Evolutionary conservation across 306 rosid genomes (phyloP), one percentile per base, ranked within the genome.

Genomic region (Citrullus colocynthis): DNA sequence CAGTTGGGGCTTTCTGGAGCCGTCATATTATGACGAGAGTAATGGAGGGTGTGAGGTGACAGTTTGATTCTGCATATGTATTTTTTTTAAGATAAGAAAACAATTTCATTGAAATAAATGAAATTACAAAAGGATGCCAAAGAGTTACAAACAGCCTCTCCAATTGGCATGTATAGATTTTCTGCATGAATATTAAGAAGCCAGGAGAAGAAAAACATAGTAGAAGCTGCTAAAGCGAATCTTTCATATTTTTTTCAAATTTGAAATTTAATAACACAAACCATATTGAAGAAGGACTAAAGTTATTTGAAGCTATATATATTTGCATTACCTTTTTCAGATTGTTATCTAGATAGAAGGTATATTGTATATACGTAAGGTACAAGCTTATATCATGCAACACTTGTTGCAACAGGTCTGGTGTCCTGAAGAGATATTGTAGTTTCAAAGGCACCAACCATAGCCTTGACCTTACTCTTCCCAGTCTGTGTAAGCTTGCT

Each of bases 381-480:
- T n/a, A 70, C 21, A 39, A 24, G 28, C 28, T 24, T 24, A 24
- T 24, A 24, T 24, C 28, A 24, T 24, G 28, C 28, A 24, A 79
- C 81, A 66, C 80, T 78, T 66, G 78, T 81, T 66, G 82, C 85
- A 3, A 80, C 16, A 21, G 77, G 64, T 41, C 67, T 74, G 62
- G 78, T 70, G 64, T 88, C 96, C 80, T 79, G 96, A 59, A 91
- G 96, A 58, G 98, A 93, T 81, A 93, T 93, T 62, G 89, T 93
- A 1, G 93, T 91, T 80, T 91, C 98, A 78, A 93, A 91, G 84
- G 97, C 97, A 74, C 97, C 93, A 73, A 91, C 98, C 62, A 93
- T 84, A 70, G 97, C 96, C 89, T 90, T 91, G 57, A 93, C 98
- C 85, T 93, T 93, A 87, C 98, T 89, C 85, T 91, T 86, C 83